Conservation (phyloP, 345 rosid species). For the Brassica nigra region DNA sequence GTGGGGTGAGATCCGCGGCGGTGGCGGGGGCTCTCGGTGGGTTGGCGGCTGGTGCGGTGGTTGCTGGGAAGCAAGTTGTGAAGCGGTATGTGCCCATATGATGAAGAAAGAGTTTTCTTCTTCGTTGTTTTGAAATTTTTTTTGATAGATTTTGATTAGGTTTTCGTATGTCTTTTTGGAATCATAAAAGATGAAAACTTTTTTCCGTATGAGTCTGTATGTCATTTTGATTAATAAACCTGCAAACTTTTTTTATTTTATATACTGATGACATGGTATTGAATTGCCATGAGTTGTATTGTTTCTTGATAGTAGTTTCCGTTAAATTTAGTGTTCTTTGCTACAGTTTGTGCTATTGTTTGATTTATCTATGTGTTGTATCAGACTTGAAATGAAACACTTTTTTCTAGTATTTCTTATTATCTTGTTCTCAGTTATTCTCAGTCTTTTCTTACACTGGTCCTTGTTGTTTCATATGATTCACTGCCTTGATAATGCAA, state of each 20-base stretch:
- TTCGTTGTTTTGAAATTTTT: slow-evolving; percentile 26
- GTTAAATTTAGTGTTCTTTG: background rate
- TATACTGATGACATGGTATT: slow-evolving; percentile 13
- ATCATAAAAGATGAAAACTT: slow-evolving; percentile 27
- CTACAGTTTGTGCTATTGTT: background rate
- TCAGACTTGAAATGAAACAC: slow-evolving; percentile 6
- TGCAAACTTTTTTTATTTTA: background rate
- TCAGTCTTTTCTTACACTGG: background rate
- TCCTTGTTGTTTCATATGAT: background rate
- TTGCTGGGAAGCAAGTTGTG: slow-evolving; percentile 71
- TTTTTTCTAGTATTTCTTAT: background rate
- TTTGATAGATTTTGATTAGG: slow-evolving; percentile 35
- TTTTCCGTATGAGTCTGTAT: slow-evolving; percentile 24
- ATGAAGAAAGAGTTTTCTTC: slow-evolving; percentile 33
- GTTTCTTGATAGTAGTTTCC: slow-evolving; percentile 3
- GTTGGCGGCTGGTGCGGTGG: slow-evolving; percentile 72
- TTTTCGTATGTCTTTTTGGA: slow-evolving; percentile 19
- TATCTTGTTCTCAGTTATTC: slow-evolving; percentile 2
- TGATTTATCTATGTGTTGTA: slow-evolving; percentile 19
- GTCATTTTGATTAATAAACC: slow-evolving; percentile 28
- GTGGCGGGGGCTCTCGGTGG: slow-evolving; percentile 97
- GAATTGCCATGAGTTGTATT: slow-evolving; percentile 9
- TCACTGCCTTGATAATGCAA: background rate
- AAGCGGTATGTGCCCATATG: slow-evolving; percentile 85
- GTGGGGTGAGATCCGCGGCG: slow-evolving; percentile 92